phyloP scores from a whole-genome alignment of 2,329 filamentous ascomycete species.

The Mycosphaerelloides madeirae region DNA sequence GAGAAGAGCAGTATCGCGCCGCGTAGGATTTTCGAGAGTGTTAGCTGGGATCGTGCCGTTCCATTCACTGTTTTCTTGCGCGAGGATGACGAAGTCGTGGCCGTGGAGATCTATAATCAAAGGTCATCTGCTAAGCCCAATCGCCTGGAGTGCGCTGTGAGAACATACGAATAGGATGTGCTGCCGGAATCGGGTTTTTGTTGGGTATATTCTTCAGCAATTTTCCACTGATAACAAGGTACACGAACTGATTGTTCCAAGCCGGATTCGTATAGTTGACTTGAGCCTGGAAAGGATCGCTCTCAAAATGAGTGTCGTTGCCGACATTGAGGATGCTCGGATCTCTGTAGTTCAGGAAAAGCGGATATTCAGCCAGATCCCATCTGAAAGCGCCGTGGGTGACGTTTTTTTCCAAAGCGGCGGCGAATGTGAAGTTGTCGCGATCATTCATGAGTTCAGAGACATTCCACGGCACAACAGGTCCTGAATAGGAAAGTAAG shows the following conservation, averaged over 20 bases:
- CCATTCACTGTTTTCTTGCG: slow-evolving; percentile 17
- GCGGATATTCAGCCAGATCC: slow-evolving; percentile 24
- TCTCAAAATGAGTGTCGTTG: slow-evolving; percentile 17
- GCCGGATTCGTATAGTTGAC: slow-evolving; percentile 16
- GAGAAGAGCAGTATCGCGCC: slow-evolving; percentile 46
- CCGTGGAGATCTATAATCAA: slow-evolving; percentile 62
- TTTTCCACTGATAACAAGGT: slow-evolving; percentile 26
- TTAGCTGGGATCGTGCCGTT: slow-evolving; percentile 27
- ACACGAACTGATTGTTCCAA: slow-evolving; percentile 25
- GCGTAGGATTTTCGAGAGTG: slow-evolving; percentile 40
- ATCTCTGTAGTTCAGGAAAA: slow-evolving; percentile 26
- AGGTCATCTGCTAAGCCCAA: too few relatives aligned
- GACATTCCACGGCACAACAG: slow-evolving; percentile 27
- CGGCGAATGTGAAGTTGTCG: slow-evolving; percentile 22
- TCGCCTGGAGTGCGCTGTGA: too few relatives aligned
- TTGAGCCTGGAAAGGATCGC: slow-evolving; percentile 3
- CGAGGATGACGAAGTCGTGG: slow-evolving; percentile 30
- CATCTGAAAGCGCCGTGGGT: slow-evolving; percentile 20
- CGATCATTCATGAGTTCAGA: slow-evolving; percentile 14
- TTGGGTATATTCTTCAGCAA: slow-evolving; percentile 11
- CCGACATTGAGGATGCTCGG: slow-evolving; percentile 26
- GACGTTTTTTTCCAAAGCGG: slow-evolving; percentile 10
- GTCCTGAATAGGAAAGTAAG: too few relatives aligned
- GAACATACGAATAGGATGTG: slow-evolving; percentile 33
- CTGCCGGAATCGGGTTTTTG: slow-evolving; percentile 15